Percentiles rank a stretch among this genome's conserved stretches.
phyloP scores from a whole-genome alignment of 2,329 filamentous ascomycete species.

The Incumbomyces lentus region DNA sequence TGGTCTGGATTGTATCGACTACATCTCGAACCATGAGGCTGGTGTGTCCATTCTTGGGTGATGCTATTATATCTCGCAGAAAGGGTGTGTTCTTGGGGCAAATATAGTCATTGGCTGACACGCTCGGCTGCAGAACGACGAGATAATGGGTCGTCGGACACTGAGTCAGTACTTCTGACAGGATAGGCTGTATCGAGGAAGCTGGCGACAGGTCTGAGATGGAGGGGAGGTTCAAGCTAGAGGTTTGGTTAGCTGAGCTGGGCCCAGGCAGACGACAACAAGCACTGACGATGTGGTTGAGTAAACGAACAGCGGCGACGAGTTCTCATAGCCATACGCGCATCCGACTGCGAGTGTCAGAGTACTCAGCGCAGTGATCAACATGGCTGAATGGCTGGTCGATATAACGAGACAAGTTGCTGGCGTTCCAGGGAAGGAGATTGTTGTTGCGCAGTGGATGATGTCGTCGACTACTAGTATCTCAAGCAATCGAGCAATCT shows the following conservation, averaged over 20 bases:
- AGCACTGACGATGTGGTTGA: constrained; percentile 66
- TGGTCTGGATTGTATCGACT: constrained; percentile 37
- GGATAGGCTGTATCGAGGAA: constrained; percentile 34
- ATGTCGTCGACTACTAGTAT: neutral
- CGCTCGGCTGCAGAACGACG: constrained; percentile 65
- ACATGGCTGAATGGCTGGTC: neutral
- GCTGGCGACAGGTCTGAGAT: constrained; percentile 26
- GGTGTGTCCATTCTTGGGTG: constrained; percentile 38
- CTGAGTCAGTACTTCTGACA: constrained; percentile 41
- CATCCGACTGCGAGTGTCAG: constrained; percentile 16
- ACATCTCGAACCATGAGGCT: constrained; percentile 45
- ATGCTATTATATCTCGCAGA: constrained; percentile 17
- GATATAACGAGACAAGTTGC: no score
- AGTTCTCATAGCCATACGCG: constrained; percentile 41
- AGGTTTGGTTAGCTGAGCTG: constrained; percentile 1
- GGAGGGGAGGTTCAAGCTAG: neutral
- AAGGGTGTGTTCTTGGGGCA: constrained; percentile 42
- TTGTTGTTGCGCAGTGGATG: neutral
- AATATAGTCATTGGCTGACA: constrained; percentile 59
- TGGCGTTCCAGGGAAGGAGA: neutral
- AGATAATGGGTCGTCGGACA: constrained; percentile 71
- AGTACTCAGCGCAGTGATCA: constrained; percentile 10
- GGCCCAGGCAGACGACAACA: neutral
- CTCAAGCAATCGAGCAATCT: neutral
- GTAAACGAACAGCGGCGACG: constrained; percentile 80